Base-by-base conservation (phyloP, 2,329 filamentous ascomycete genomes). In the Aspergillus quadricinctus region DNA sequence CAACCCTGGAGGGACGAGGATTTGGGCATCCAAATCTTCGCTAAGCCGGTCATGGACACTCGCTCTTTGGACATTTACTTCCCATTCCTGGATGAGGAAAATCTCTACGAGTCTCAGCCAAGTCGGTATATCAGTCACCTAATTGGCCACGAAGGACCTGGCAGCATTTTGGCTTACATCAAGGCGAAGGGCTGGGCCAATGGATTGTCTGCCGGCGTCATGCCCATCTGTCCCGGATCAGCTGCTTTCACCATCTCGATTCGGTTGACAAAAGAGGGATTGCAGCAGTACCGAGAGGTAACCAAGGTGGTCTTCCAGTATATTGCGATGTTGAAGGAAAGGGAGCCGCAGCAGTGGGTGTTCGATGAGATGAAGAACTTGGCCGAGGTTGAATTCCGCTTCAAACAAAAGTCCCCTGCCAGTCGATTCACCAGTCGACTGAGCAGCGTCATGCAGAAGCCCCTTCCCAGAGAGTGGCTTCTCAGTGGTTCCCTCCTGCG, bases 111-210 rank as follows among this genome's bases (percentile, higher is more conserved):
- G 67, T 86, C 87, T 7, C 89, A 94, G 62, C 92, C 92, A 0
- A 89, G 88, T 61, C 84, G 88, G 58, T 97, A 96, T 69, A 85
- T 96, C 57, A 89, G 88, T 66, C 92, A 97, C 68, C 77, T 97
- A 53, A 89, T 97, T 60, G 92, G 92, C 4, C 92, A 97, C 65
- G 92, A 97, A 72, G 92, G 92, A 0, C 92, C 92, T 0, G 92
- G 92, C 3, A 96, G 92, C 72, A 89, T 97, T 66, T 85, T 97
- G 76, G 87, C 92, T 2, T 92, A 94, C 71, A 83, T 96, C 73
- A 96, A 96, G 72, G 86, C 84, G 27, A 94, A 92, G 73, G 92
- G 92, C 7, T 96, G 92, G 90, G 91, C 88, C 3, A 95, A 92
- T 65, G 85, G 86, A 2, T 79, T 97, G 2, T 90, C 88, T 48